phyloP scores from a whole-genome alignment of 1,284 basidiomycete genomes.

The Leccinum griseonigrum region DNA sequence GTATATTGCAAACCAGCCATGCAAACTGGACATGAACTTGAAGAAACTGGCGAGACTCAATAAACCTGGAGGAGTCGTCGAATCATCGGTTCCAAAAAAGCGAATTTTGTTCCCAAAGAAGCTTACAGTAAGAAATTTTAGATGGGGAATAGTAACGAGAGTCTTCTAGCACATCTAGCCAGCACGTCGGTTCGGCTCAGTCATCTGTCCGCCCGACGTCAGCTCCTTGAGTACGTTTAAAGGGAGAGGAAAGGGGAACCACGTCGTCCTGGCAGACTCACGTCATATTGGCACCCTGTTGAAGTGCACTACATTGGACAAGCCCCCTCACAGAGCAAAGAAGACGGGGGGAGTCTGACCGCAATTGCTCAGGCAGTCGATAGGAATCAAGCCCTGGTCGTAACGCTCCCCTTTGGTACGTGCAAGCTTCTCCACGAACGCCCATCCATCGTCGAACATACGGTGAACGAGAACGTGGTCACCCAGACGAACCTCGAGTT shows the following conservation, averaged over 20 bases:
- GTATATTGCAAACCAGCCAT: slow-evolving; percentile 4
- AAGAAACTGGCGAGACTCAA: background rate
- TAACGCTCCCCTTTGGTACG: background rate
- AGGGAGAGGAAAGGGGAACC: background rate
- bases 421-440: slow-evolving; percentile 45
- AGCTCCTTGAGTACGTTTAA: background rate
- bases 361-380: slow-evolving; percentile 55
- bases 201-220: slow-evolving; percentile 4
- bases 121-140: background rate
- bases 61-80: background rate
- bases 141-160: background rate
- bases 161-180: background rate
- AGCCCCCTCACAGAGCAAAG: slow-evolving; percentile 28
- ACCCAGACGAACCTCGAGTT: slow-evolving; percentile 49
- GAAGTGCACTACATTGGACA: background rate
- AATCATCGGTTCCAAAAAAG: slow-evolving; percentile 3
- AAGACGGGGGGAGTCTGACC: slow-evolving; percentile 50
- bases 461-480: slow-evolving; percentile 53
- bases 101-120: background rate
- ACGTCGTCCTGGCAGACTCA: slow-evolving; percentile 6
- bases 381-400: slow-evolving; percentile 48
- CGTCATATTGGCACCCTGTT: background rate
- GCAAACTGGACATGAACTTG: background rate
- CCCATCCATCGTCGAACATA: slow-evolving; percentile 70
- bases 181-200: background rate